Conservation (phyloP, 371 early-diverging fungal species). For the Rhizopus delemar region DNA sequence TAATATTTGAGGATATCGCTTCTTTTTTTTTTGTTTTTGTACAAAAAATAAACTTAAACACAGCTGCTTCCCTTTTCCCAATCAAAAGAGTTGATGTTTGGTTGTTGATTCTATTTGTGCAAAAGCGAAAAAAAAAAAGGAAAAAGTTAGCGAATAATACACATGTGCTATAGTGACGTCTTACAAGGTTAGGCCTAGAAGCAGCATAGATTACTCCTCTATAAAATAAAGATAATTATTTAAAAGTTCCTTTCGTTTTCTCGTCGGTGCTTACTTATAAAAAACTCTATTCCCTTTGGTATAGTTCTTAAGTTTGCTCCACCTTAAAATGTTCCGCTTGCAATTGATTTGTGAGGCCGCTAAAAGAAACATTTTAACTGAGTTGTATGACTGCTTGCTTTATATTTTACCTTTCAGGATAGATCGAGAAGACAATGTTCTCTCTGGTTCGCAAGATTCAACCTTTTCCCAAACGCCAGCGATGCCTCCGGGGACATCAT, state of each 20-base stretch:
- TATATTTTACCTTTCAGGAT: background rate
- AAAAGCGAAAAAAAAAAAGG: background rate
- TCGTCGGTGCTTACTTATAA: background rate
- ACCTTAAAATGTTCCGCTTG: background rate
- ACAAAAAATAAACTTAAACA: background rate
- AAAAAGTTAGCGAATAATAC: background rate
- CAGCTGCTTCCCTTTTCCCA: background rate
- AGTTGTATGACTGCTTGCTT: background rate
- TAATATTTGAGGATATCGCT: too few relatives aligned
- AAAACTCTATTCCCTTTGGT: background rate
- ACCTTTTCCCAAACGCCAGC: constrained; percentile 33
- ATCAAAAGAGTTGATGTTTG: background rate
- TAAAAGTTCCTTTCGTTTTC: background rate
- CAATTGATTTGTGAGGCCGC: background rate
- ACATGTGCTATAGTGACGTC: background rate
- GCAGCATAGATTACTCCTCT: background rate
- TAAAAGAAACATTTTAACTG: background rate
- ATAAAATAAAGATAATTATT: background rate
- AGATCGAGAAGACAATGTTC: background rate
- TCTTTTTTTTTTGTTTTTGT: too few relatives aligned
- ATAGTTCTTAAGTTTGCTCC: background rate
- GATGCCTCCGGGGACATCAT: constrained; percentile 41
- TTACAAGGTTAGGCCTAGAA: background rate
- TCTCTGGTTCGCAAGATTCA: constrained; percentile 19
- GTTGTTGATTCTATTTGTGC: background rate